A percentile compares a stretch with the other conserved stretches of the same genome.
These are phyloP conservation scores for Aspergillus ochraceoroseus DNA, from an alignment of 2,329 filamentous ascomycete species.

Conservation along the genomic window DNA sequence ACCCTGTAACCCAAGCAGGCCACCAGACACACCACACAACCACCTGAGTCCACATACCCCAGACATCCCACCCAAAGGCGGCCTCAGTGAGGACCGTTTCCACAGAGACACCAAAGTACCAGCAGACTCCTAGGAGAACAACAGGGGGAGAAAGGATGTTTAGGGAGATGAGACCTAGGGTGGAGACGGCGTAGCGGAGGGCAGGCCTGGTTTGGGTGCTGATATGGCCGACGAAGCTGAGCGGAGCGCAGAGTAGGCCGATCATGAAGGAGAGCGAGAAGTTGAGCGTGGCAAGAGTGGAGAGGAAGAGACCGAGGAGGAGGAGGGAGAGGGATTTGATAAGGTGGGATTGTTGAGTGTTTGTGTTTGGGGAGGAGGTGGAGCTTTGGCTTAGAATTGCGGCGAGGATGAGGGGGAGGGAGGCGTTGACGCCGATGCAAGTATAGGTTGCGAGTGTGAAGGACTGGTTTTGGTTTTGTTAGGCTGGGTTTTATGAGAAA, in stretches of 20 bases:
- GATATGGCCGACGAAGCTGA: constrained; percentile 61
- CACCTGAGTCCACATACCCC: constrained; percentile 82
- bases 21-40: constrained; percentile 95
- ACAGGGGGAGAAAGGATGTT: constrained; percentile 58
- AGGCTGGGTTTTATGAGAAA: not conserved
- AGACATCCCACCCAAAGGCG: constrained; percentile 82
- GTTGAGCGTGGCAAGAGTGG: constrained; percentile 88
- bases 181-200: constrained; percentile 23
- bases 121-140: constrained; percentile 49
- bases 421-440: constrained; percentile 53
- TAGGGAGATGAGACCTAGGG: constrained; percentile 50
- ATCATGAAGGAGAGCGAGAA: constrained; percentile 86
- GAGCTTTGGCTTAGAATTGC: constrained; percentile 47
- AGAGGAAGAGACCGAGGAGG: constrained; percentile 83
- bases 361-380: constrained; percentile 49
- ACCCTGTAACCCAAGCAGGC: constrained; percentile 75
- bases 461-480: constrained; percentile 46
- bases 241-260: constrained; percentile 69
- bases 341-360: constrained; percentile 66
- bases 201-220: constrained; percentile 18
- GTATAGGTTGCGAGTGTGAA: constrained; percentile 56
- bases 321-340: constrained; percentile 91
- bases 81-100: constrained; percentile 63
- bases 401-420: constrained; percentile 56
- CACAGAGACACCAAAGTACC: constrained; percentile 48